Conservation (phyloP, 306 rosid genomes). For the Lathyrus aphaca region DNA sequence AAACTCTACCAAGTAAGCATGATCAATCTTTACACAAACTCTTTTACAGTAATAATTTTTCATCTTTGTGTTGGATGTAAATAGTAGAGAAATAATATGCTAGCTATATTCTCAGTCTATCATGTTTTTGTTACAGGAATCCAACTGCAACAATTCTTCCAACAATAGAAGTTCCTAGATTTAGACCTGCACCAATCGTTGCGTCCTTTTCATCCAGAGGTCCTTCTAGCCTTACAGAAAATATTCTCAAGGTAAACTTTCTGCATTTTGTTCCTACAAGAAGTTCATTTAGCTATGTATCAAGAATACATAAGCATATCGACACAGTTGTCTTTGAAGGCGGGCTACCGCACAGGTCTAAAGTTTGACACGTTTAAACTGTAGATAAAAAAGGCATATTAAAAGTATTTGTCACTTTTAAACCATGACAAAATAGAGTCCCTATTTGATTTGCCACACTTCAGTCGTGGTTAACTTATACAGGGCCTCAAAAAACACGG, state of each 20-base stretch:
- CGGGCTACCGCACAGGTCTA: too few species aligned
- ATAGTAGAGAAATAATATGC: too few species aligned
- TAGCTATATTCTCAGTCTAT: not conserved
- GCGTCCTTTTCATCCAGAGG: constrained; percentile 93
- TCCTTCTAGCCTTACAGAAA: constrained; percentile 82
- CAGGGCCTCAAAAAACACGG: too few species aligned
- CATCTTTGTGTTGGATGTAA: too few species aligned
- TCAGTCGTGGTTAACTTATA: too few species aligned
- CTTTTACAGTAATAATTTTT: too few species aligned
- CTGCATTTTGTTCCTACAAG: constrained; percentile 3
- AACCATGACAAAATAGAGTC: too few species aligned
- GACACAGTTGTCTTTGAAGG: too few species aligned
- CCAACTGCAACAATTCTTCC: constrained; percentile 80
- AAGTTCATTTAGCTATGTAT: not conserved
- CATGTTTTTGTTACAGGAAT: constrained; percentile 48
- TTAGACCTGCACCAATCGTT: constrained; percentile 75
- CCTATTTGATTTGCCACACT: too few species aligned
- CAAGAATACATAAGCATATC: constrained; percentile 25
- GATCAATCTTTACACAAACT: constrained; percentile 7
- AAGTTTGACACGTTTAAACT: too few species aligned
- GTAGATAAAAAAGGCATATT: too few species aligned
- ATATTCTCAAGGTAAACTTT: constrained; percentile 78
- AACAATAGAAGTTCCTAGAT: constrained; percentile 53
- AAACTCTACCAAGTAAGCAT: constrained; percentile 75
- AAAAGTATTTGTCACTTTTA: too few species aligned